A percentile compares a stretch with the other conserved stretches of the same genome.
These are phyloP conservation scores for Eudorina sp. DNA, from an alignment of 139 green algal species.

Conservation along the genomic window DNA sequence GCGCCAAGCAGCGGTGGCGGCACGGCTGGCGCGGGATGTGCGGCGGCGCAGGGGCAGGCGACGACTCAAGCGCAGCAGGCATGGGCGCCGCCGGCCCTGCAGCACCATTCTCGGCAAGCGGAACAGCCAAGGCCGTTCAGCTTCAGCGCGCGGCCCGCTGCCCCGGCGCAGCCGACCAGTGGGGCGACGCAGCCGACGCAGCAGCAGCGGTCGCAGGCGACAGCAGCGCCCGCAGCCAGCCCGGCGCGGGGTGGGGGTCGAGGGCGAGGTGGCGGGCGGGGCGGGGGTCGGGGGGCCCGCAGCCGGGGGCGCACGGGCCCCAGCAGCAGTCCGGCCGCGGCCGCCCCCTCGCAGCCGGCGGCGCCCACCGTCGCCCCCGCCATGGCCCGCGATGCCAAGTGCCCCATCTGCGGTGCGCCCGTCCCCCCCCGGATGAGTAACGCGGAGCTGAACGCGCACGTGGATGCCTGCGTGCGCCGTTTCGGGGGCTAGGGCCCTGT, in stretches of 20 bases:
- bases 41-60: too few species aligned
- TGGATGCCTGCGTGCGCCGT: conserved; percentile 31
- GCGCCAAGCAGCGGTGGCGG: too few species aligned
- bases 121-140: too few species aligned
- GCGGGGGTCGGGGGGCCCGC: not conserved
- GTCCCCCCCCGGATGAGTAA: conserved; percentile 14
- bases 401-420: conserved; percentile 4
- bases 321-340: not conserved
- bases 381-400: not conserved
- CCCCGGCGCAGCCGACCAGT: too few species aligned
- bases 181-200: not conserved
- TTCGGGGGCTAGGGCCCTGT: too few species aligned
- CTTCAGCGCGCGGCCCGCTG: too few species aligned
- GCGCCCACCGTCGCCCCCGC: not conserved
- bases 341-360: not conserved
- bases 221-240: not conserved
- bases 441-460: conserved; percentile 26
- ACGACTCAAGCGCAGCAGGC: too few species aligned
- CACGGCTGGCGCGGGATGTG: too few species aligned
- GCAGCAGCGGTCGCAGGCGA: not conserved
- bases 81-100: too few species aligned
- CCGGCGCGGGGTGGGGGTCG: not conserved
- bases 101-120: too few species aligned
- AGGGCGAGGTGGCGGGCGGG: not conserved
- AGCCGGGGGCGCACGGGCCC: not conserved